Conservation (phyloP, 176 grass and related monocot species). For the Panicum miliaceum region DNA sequence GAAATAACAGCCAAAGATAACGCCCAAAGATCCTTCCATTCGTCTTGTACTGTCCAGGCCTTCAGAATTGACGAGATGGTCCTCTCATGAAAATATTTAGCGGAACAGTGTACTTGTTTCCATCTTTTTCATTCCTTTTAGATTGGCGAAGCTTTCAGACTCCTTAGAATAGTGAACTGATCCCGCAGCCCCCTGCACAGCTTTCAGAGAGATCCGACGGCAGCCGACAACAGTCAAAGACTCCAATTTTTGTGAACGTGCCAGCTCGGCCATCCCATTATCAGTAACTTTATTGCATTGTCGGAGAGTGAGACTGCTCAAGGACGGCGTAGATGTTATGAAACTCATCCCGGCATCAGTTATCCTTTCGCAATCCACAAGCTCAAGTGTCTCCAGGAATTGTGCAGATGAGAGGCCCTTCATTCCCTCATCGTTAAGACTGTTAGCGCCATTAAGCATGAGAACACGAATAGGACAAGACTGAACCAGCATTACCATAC, state of each 20-base stretch:
- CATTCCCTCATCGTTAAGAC: conserved; percentile 55
- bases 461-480: conserved; percentile 54
- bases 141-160: background rate
- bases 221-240: conserved; percentile 50
- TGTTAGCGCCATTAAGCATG: conserved; percentile 50
- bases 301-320: conserved; percentile 53
- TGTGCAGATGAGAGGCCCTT: conserved; percentile 38
- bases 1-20: background rate
- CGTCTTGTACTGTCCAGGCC: background rate
- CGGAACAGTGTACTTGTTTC: background rate
- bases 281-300: conserved; percentile 51
- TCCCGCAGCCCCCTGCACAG: conserved; percentile 48
- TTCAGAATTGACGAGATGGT: background rate
- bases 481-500: conserved; percentile 52
- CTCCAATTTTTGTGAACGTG: conserved; percentile 47
- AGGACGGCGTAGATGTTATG: conserved; percentile 1
- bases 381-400: conserved; percentile 59
- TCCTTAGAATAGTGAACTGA: conserved; percentile 24
- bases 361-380: conserved; percentile 46
- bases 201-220: conserved; percentile 50
- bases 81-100: background rate
- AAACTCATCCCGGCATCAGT: conserved; percentile 50
- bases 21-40: background rate
- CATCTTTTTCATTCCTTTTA: conserved; percentile 25
- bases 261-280: conserved; percentile 38